Base-by-base conservation (phyloP, 768 basidiomycete species). In the Suillus tomentosus region DNA sequence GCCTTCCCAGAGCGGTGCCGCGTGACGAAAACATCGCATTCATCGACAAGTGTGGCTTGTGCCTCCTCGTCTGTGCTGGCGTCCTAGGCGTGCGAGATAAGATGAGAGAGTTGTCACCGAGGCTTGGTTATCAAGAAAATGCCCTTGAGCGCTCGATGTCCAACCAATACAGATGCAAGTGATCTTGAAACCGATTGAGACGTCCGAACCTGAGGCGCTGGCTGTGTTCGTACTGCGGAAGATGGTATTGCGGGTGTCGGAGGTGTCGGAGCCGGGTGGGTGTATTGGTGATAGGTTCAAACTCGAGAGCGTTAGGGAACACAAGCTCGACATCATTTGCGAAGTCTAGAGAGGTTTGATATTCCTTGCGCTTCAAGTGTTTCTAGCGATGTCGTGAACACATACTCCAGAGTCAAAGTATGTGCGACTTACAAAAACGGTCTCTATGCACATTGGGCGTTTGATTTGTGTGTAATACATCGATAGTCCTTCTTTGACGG, bases 291-390 rank as follows among this genome's bases (percentile, higher is more conserved):
- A 67, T 87, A 87, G 9, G 82, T 77, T 98, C 97, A 78, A 95
- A 98, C 63, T 84, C 77, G 73, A 93, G 81, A 11, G 95, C 96
- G 73, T 98, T 98, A 8, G 87, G 84, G 77, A 95, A 96, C 31
- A 98, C 90, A 48, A 95, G 83, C 69, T 95, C 93, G 15, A 95
- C 90, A 64, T 98, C 96, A 10, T 85, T 85, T 51, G 90, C 89
- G 71, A 96, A 96, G 31, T 90, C 88, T 5, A 83, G 79, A 6
- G 85, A 78, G 2, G 81, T 84, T 24, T 73, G 70, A 72, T 96
- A 98, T 68, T 91, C 88, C 72, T 94, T 91, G 63, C 85, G 85
- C 71, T 92, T 89, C 67, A 96, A 79, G 57, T 85, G 86, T 85
- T 88, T 89, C 95, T 98, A 68, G 36, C 37, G 22, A 31, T 17